Evolutionary conservation across 2,329 filamentous ascomycete species (phyloP).

Genomic region (Reticulascus tulasneorum): DNA sequence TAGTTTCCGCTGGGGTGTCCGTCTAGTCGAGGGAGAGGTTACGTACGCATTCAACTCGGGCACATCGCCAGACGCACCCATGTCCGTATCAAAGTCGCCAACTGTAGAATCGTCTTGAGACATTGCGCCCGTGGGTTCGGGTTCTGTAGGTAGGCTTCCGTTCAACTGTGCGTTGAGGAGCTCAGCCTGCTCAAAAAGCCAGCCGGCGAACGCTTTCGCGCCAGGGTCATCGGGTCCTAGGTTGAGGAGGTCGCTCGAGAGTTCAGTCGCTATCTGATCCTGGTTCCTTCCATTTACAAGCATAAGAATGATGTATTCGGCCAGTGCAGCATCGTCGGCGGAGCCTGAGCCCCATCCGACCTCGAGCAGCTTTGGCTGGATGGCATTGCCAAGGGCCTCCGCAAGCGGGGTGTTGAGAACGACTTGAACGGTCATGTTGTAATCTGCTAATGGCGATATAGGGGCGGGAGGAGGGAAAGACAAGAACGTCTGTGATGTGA

Average conservation of each 20-base stretch:
- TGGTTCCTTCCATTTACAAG: slow-evolving; percentile 92
- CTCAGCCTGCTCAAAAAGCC: slow-evolving; percentile 89
- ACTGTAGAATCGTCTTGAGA: slow-evolving; percentile 28
- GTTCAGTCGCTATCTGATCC: slow-evolving; percentile 81
- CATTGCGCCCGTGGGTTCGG: slow-evolving; percentile 24
- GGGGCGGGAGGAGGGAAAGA: slow-evolving; percentile 1
- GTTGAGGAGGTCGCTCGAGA: slow-evolving; percentile 81
- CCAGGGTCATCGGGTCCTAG: slow-evolving; percentile 78
- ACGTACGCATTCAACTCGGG: slow-evolving; percentile 58
- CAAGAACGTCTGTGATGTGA: slow-evolving; percentile 1
- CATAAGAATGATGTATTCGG: slow-evolving; percentile 97
- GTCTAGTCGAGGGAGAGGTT: slow-evolving; percentile 6
- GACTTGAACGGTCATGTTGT: slow-evolving; percentile 73
- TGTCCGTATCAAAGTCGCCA: slow-evolving; percentile 64
- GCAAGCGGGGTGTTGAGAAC: slow-evolving; percentile 77
- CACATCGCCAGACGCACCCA: slow-evolving; percentile 57
- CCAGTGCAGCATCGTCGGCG: slow-evolving; percentile 73
- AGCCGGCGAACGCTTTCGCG: slow-evolving; percentile 78
- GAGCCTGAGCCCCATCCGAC: slow-evolving; percentile 85
- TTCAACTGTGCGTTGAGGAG: slow-evolving; percentile 60
- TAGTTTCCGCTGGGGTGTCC: slow-evolving; percentile 26
- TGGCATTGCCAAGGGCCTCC: slow-evolving; percentile 73
- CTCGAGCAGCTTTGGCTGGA: slow-evolving; percentile 89
- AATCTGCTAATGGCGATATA: slow-evolving; percentile 8
- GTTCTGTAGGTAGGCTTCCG: slow-evolving; percentile 34